phyloP scores from a whole-genome alignment of 306 rosid species.

The Macrotyloma uniflorum region DNA sequence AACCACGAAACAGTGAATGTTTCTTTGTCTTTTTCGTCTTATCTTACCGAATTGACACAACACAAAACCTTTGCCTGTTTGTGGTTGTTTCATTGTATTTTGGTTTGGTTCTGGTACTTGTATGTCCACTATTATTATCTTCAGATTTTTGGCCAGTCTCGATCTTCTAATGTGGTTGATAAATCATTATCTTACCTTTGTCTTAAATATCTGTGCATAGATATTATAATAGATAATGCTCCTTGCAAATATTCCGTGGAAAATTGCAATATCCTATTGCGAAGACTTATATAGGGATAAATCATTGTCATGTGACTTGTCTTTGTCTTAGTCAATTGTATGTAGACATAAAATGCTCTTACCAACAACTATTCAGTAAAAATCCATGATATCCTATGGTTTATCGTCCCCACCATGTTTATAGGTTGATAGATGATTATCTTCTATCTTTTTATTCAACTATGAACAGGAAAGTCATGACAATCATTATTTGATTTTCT shows the following conservation, averaged over 20 bases:
- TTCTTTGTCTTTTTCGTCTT: constrained; percentile 13
- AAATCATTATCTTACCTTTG: not conserved
- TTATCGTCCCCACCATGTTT: not conserved
- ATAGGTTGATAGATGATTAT: not conserved
- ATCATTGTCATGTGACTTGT: not conserved
- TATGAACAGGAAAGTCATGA: no score
- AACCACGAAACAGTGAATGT: not conserved
- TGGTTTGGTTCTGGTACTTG: not conserved
- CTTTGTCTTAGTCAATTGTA: not conserved
- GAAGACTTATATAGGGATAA: not conserved
- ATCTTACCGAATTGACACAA: constrained; percentile 9
- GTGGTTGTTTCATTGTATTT: not conserved
- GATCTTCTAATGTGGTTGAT: not conserved
- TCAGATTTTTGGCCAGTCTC: not conserved
- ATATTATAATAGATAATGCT: not conserved
- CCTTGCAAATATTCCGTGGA: not conserved
- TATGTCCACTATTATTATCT: not conserved
- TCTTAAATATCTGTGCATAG: not conserved
- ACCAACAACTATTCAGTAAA: not conserved
- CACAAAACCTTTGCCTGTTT: not conserved
- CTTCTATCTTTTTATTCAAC: not conserved
- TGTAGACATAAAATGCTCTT: not conserved
- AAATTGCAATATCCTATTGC: not conserved
- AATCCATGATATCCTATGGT: not conserved
- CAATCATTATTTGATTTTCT: no score